Percentiles rank a stretch among this genome's conserved stretches.
These are phyloP conservation scores for Gaillardinia entomophila DNA, from an alignment of 805 yeast species.

Conservation along the genomic window DNA sequence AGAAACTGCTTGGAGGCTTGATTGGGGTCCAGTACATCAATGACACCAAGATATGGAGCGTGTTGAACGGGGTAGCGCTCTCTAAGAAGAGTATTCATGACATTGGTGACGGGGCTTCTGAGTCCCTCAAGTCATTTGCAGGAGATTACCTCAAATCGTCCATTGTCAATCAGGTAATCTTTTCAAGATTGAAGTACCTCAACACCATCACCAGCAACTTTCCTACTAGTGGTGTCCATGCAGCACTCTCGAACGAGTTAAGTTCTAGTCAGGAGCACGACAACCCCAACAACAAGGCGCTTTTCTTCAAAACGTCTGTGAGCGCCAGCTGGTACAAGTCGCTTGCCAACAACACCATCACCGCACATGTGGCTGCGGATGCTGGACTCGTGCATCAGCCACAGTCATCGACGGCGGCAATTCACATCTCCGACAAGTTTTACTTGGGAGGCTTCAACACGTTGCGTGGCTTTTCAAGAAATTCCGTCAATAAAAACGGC, in stretches of 20 bases:
- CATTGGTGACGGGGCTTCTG: conserved; percentile 47
- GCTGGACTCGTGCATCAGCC: conserved; percentile 53
- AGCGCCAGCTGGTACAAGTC: conserved; percentile 33
- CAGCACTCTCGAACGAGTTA: conserved; percentile 58
- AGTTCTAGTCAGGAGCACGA: conserved; percentile 26
- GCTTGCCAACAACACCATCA: conserved; percentile 37
- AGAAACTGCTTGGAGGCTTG: conserved; percentile 46
- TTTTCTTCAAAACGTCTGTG: conserved; percentile 32
- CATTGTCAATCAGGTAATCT: conserved; percentile 19
- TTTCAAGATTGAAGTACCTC: conserved; percentile 14
- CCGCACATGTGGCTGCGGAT: conserved; percentile 44
- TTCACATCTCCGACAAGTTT: conserved; percentile 75
- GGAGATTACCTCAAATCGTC: conserved; percentile 34
- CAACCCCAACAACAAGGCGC: conserved; percentile 10
- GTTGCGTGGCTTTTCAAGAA: conserved; percentile 62
- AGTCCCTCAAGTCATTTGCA: conserved; percentile 24
- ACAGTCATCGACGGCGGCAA: conserved; percentile 8
- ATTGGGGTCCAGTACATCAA: conserved; percentile 42
- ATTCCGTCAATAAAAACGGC: conserved; percentile 70
- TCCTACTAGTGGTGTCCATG: conserved; percentile 46
- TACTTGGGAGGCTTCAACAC: conserved; percentile 77
- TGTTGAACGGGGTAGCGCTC: conserved; percentile 52
- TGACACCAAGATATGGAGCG: conserved; percentile 17
- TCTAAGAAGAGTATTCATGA: conserved; percentile 52
- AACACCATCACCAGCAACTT: conserved; percentile 21